phyloP scores from a whole-genome alignment of 225 moss, liverwort and hornwort genomes.

The Antitrichia curtipendula region DNA sequence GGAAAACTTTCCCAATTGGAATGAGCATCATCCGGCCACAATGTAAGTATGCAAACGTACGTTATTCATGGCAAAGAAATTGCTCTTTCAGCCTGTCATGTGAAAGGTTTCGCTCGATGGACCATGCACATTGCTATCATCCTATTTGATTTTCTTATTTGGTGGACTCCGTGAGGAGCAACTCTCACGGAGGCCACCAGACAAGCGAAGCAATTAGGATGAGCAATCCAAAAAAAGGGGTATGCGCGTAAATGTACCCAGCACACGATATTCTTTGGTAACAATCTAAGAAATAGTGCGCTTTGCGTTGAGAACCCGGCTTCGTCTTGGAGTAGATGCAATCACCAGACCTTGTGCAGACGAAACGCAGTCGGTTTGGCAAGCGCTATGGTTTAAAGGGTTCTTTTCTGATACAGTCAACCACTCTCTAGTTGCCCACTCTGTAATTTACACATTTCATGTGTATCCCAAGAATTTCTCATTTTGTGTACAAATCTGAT shows the following conservation, averaged over 20 bases:
- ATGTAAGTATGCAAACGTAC: neutral
- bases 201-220: accelerated
- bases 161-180: neutral
- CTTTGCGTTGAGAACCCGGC: neutral
- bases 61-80: too few relatives aligned
- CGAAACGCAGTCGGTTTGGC: neutral
- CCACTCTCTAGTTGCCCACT: neutral
- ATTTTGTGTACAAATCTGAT: neutral
- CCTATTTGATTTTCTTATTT: neutral
- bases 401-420: neutral
- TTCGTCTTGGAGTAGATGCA: too few relatives aligned
- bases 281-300: too few relatives aligned
- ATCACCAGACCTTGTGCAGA: neutral
- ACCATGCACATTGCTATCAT: too few relatives aligned
- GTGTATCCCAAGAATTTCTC: neutral
- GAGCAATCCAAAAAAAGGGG: neutral
- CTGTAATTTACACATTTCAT: neutral
- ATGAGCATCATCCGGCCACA: neutral
- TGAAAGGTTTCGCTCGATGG: neutral
- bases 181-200: neutral
- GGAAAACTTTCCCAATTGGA: neutral
- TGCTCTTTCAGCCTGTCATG: neutral
- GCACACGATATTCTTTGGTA: slow-evolving; percentile 34
- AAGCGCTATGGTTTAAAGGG: neutral
- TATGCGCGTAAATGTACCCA: neutral